phyloP scores from a whole-genome alignment of 768 basidiomycete species.

The Amanita exitialis region DNA sequence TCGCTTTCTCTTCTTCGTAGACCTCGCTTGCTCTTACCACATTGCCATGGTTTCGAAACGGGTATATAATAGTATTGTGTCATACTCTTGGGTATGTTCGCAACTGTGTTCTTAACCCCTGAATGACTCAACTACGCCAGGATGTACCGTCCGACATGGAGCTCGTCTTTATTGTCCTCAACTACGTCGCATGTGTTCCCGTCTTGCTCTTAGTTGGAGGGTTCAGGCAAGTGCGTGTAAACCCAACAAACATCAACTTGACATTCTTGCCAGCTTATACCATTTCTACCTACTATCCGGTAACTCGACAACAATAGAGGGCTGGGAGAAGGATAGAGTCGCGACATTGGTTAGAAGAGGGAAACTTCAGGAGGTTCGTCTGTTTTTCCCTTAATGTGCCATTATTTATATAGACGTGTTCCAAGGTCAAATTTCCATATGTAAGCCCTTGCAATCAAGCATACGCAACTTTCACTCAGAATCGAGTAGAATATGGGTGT shows the following conservation, averaged over 20 bases:
- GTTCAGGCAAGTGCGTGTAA: conserved; percentile 57
- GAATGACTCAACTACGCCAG: conserved; percentile 24
- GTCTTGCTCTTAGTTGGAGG: conserved; percentile 81
- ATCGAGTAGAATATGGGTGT: conserved; percentile 66
- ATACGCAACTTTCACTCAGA: conserved; percentile 8
- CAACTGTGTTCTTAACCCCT: background rate
- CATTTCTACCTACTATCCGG: conserved; percentile 69
- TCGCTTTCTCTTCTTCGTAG: conserved; percentile 89
- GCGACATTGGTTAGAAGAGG: conserved; percentile 78
- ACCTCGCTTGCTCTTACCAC: conserved; percentile 85
- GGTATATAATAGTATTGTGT: conserved; percentile 35
- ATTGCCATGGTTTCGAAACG: conserved; percentile 70
- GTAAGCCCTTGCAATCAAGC: conserved; percentile 30
- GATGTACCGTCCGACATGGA: conserved; percentile 59
- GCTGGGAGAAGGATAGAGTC: conserved; percentile 96
- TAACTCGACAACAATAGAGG: conserved; percentile 94
- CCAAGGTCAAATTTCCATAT: conserved; percentile 86
- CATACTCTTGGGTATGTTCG: conserved; percentile 42
- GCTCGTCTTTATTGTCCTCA: conserved; percentile 79
- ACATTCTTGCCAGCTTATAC: conserved; percentile 47
- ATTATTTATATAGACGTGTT: conserved; percentile 2
- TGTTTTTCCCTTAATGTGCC: background rate
- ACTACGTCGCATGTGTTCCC: conserved; percentile 78
- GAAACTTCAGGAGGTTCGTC: conserved; percentile 65
- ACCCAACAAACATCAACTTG: background rate